Percentiles rank a stretch among this genome's conserved stretches.
Evolutionary conservation across 192 early-diverging fungal species (phyloP).

Genomic region (Umbelopsis vinacea): DNA sequence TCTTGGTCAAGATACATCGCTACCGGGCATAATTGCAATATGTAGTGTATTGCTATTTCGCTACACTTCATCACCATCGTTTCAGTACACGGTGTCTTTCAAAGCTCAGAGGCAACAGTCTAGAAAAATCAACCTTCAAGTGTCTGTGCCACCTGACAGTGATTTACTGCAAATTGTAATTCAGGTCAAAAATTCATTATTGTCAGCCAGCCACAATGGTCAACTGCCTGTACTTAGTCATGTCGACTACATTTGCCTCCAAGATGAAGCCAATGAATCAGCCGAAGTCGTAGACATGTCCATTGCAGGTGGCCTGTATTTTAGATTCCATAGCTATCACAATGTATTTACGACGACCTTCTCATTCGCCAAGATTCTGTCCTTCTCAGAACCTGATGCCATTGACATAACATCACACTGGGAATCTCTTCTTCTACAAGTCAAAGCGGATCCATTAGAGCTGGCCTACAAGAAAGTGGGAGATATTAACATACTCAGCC

Average conservation of each 20-base stretch:
- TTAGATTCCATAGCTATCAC: background rate
- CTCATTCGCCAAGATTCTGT: conserved; percentile 1
- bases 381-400: background rate
- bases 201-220: background rate
- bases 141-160: background rate
- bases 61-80: background rate
- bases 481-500: background rate
- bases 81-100: background rate
- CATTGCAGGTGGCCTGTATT: background rate
- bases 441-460: background rate
- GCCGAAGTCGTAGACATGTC: conserved; percentile 7
- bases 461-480: background rate
- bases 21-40: background rate
- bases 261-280: background rate
- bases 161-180: background rate
- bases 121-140: background rate
- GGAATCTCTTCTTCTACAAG: background rate
- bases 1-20: background rate
- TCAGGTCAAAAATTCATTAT: background rate
- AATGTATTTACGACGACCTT: background rate
- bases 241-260: background rate
- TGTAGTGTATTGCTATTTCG: background rate
- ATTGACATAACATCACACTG: background rate
- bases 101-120: background rate
- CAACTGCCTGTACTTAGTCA: background rate